These are phyloP conservation scores for Cladosporium sp. DNA, from an alignment of 2,329 filamentous ascomycete genomes.

Conservation along the genomic window DNA sequence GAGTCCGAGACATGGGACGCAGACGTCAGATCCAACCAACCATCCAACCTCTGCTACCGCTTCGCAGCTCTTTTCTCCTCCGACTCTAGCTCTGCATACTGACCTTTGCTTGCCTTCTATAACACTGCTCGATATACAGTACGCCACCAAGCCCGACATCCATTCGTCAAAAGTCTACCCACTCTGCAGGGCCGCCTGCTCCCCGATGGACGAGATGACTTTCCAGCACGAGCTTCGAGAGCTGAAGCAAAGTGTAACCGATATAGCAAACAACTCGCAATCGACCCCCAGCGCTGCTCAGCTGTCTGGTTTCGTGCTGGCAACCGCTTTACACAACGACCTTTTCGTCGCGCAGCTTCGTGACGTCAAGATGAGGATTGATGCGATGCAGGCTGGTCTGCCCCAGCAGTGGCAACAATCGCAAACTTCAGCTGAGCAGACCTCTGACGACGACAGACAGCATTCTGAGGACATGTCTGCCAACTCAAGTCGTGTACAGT, in stretches of 20 bases:
- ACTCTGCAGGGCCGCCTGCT: neutral
- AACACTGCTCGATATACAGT: neutral
- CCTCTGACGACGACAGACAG: too few species aligned
- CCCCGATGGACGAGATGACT: constrained; percentile 12
- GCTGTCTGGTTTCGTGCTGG: neutral
- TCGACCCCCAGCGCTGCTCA: neutral
- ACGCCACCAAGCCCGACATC: neutral
- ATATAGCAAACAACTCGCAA: neutral
- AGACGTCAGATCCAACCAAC: neutral
- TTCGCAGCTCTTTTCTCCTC: neutral
- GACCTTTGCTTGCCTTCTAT: neutral
- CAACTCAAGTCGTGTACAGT: too few species aligned
- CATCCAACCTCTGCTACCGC: neutral
- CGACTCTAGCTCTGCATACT: neutral
- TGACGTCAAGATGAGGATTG: constrained; percentile 6
- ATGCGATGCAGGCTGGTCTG: constrained; percentile 1
- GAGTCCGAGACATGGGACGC: neutral
- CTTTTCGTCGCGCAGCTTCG: constrained; percentile 2
- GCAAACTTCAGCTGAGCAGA: neutral
- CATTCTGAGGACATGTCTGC: too few species aligned
- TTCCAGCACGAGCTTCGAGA: constrained; percentile 9
- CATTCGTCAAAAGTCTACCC: neutral
- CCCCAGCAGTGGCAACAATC: neutral
- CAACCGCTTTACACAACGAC: constrained; percentile 2
- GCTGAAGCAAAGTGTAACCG: constrained; percentile 6